Evolutionary conservation across 2,329 filamentous ascomycete species (phyloP), one percentile per base, ranked within the genome.

Genomic region (Chaetoscypha palmicola): DNA sequence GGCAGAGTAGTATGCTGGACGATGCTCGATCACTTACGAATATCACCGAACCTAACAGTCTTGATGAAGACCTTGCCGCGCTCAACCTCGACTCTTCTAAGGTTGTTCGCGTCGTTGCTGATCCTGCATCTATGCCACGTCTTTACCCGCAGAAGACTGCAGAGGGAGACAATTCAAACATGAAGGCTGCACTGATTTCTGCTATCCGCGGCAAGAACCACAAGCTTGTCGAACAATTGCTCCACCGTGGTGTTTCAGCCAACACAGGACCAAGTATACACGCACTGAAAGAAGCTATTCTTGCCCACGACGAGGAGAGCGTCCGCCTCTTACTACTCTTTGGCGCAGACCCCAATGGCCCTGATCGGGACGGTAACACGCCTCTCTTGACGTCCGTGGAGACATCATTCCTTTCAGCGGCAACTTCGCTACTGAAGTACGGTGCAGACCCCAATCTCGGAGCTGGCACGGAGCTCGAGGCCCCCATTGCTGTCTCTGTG

Each of bases 391-490:
- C 62, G 12, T 70, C 69, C 0, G 72, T 71, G 2, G 75, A 74
- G 52, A 69, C 68, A 47, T 69, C 68, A 0, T 78, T 76, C 56
- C 58, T 75, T 31, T 73, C 76, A 17, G 77, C 72, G 2, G 76
- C 78, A 0, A 72, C 73, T 22, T 64, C 74, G 39, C 69, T 85
- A 3, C 68, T 81, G 51, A 81, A 82, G 62, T 83, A 84, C 48
- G 77, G 79, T 9, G 76, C 76, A 12, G 76, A 77, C 56, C 71
- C 72, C 8, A 78, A 78, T 55, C 64, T 75, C 35, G 61, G 66
- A 1, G 65, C 68, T 1, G 71, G 75, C 0, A 60, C 68, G 0
- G 69, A 74, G 8, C 61, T 68, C 3, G 77, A 81, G 49, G 72
- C 74, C 1, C 73, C 81, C 0, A 64, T 83, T 23, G 67, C 69